Evolutionary conservation across 768 basidiomycete species (phyloP).

Genomic region (Macrocybe gigantea): DNA sequence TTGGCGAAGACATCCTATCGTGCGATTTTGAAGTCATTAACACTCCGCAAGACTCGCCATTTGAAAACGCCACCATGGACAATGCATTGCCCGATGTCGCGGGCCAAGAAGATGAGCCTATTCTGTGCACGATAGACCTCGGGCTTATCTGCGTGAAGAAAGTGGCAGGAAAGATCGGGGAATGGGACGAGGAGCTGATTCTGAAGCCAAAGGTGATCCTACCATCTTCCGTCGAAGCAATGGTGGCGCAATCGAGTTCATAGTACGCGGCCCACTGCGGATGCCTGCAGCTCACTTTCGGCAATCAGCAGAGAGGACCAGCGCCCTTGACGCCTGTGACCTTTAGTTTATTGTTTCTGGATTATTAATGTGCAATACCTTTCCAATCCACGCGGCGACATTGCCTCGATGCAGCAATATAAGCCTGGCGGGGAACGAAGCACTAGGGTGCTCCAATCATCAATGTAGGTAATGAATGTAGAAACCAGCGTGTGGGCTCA

Average conservation of each 20-base stretch:
- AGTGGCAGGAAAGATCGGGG: conserved; percentile 30
- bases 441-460: no score
- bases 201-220: conserved; percentile 54
- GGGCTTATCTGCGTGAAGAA: conserved; percentile 40
- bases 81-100: conserved; percentile 27
- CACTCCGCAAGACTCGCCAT: conserved; percentile 34
- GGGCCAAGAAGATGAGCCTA: conserved; percentile 19
- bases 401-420: no score
- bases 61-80: conserved; percentile 38
- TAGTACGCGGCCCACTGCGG: not conserved
- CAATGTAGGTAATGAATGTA: no score
- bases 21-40: conserved; percentile 51
- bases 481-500: no score
- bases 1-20: conserved; percentile 53
- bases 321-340: no score
- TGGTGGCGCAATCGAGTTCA: conserved; percentile 13
- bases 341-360: no score
- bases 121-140: conserved; percentile 54
- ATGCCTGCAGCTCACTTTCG: no score
- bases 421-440: no score
- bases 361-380: no score
- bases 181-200: conserved; percentile 43
- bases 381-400: no score
- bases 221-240: conserved; percentile 30
- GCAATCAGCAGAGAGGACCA: no score